A percentile compares a stretch with the other conserved stretches of the same genome.
Evolutionary conservation across 192 early-diverging fungal genomes (phyloP).

Genomic region (Paraglomus occultum): DNA sequence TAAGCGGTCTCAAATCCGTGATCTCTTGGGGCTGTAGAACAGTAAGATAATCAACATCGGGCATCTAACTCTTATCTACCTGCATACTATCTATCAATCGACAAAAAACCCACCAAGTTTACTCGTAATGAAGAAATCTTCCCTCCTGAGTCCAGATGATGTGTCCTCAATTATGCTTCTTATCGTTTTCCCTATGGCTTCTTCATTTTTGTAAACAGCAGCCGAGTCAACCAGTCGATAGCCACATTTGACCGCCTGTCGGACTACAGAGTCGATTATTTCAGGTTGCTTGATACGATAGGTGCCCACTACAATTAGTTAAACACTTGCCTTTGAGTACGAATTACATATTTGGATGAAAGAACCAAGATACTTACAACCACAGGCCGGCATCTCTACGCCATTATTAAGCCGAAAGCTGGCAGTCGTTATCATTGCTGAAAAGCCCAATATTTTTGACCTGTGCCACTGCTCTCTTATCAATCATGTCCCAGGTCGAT

Average conservation of each 20-base stretch:
- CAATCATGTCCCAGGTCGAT: no score
- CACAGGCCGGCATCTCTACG: conserved; percentile 17
- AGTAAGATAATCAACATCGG: not conserved
- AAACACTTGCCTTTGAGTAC: not conserved
- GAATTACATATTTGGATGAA: not conserved
- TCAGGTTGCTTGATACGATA: conserved; percentile 15
- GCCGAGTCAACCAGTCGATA: conserved; percentile 54
- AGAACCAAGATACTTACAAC: conserved; percentile 10
- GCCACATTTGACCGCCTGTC: conserved; percentile 3
- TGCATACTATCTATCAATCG: not conserved
- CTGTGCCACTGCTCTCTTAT: no score
- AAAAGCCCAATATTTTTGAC: not conserved
- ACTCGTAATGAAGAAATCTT: conserved; percentile 69
- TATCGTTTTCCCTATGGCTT: conserved; percentile 50
- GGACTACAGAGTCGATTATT: not conserved
- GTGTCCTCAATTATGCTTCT: conserved; percentile 45
- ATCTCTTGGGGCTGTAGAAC: conserved; percentile 55
- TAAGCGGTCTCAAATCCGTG: conserved; percentile 64
- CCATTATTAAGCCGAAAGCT: conserved; percentile 25
- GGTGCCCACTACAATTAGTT: conserved; percentile 8
- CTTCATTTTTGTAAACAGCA: conserved; percentile 65
- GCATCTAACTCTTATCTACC: not conserved
- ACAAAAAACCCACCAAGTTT: conserved; percentile 53
- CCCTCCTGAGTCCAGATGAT: conserved; percentile 45
- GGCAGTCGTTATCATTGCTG: conserved; percentile 16